Percentiles rank a stretch among this genome's conserved stretches.
Conservation (phyloP, 768 basidiomycete species). For the Kwoniella dejecticola region DNA sequence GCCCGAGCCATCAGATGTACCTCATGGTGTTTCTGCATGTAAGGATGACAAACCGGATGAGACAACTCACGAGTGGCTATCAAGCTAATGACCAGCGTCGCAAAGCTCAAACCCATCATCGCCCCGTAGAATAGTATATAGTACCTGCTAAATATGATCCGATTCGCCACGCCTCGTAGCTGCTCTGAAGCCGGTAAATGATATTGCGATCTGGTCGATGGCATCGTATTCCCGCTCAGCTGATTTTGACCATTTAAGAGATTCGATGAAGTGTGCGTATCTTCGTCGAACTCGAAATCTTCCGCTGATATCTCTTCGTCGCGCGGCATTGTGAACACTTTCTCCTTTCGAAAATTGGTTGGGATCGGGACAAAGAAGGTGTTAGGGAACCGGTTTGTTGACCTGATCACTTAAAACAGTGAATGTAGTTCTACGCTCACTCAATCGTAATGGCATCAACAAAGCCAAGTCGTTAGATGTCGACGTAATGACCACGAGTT, state of each 20-base stretch:
- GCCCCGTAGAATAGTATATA: constrained; percentile 54
- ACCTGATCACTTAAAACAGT: no score
- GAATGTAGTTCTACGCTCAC: no score
- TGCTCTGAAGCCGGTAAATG: constrained; percentile 48
- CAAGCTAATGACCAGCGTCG: constrained; percentile 52
- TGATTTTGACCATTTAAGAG: background rate
- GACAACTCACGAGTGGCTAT: constrained; percentile 43
- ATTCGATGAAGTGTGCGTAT: constrained; percentile 1
- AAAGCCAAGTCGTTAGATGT: no score
- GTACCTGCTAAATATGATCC: constrained; percentile 55
- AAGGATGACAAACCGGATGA: background rate
- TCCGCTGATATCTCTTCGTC: constrained; percentile 33
- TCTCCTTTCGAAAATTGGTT: background rate
- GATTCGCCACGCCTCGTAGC: constrained; percentile 51
- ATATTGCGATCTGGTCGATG: constrained; percentile 42
- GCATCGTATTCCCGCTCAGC: background rate
- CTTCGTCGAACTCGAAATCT: constrained; percentile 17
- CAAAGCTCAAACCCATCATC: constrained; percentile 54
- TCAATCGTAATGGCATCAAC: no score
- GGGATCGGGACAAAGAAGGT: no score
- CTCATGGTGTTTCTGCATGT: no score
- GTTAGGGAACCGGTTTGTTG: background rate
- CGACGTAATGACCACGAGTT: no score
- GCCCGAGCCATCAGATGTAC: no score
- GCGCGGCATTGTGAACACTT: constrained; percentile 16